Percentiles rank a stretch among this genome's conserved stretches.
phyloP scores from a whole-genome alignment of 2,329 filamentous ascomycete genomes.

The Tolypocladium paradoxum region DNA sequence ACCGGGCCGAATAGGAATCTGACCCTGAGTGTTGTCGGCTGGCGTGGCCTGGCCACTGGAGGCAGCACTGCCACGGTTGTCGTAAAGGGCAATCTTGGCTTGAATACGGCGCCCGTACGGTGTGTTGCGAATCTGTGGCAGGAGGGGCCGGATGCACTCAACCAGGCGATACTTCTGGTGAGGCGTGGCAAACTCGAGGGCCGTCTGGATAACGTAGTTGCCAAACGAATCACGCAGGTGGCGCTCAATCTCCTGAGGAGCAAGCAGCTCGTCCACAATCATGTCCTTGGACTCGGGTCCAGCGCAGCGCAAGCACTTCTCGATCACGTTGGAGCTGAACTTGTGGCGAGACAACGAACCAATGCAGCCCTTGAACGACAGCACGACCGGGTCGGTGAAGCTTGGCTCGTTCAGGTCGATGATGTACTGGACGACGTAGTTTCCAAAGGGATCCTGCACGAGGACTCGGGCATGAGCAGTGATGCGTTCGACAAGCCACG shows the following conservation, averaged over 20 bases:
- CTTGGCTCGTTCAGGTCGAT: conserved; percentile 79
- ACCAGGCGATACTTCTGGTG: conserved; percentile 65
- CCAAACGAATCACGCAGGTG: conserved; percentile 87
- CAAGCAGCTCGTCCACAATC: conserved; percentile 74
- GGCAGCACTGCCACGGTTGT: conserved; percentile 33
- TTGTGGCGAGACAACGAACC: conserved; percentile 80
- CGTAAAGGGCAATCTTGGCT: conserved; percentile 66
- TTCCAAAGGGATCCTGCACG: conserved; percentile 94
- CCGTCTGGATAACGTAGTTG: conserved; percentile 97
- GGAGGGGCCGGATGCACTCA: conserved; percentile 73
- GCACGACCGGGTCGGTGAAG: conserved; percentile 83
- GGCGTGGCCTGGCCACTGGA: conserved; percentile 40
- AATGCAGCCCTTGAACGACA: conserved; percentile 65
- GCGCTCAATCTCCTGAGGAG: conserved; percentile 68
- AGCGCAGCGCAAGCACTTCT: conserved; percentile 87
- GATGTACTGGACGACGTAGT: conserved; percentile 98
- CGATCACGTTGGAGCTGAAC: conserved; percentile 98
- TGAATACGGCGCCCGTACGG: conserved; percentile 91
- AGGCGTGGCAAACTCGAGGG: conserved; percentile 72
- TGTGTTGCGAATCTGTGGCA: conserved; percentile 77
- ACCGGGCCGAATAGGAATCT: conserved; percentile 37
- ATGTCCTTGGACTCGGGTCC: conserved; percentile 62
- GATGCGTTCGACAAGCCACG: conserved; percentile 75
- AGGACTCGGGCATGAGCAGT: conserved; percentile 79
- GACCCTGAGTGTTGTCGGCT: conserved; percentile 41